Base-by-base conservation (phyloP, 352 stramenopile genomes). In the Thalassiosira exigua region DNA sequence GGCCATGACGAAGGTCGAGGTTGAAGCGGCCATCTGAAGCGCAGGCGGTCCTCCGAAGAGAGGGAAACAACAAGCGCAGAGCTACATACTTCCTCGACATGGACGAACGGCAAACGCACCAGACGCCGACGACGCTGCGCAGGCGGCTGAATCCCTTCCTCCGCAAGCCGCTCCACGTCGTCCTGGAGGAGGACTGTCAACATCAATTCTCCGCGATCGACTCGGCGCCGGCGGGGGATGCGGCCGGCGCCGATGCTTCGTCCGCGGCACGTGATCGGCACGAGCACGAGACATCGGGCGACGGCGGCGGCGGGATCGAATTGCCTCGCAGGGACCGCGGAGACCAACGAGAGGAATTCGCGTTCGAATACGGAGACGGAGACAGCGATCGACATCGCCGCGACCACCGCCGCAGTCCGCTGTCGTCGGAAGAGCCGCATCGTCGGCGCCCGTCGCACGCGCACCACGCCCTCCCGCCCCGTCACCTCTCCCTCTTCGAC, bases 401-500 rank as follows among this genome's bases (percentile, higher is more conserved):
- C n/a, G 30, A 72, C 29, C 27, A 71, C 57, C 21, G 59, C 27
- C n/a, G 50, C 59, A 59, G 36, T 33, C 39, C 22, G 52, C 51
- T 46, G 24, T 29, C 42, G 52, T 33, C 56, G 4, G 24, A 62
- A 62, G 19, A 32, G 24, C 12, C 51, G 19, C 41, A 59, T 39
- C 11, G 9, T 33, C 60, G 30, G 27, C 21, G 3, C 9, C 21
- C 12, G 7, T 21, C 36, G 9, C 19, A 58, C 29, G 21, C 39
- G 27, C 60, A 64, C 29, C 44, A 66, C 39, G 17, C 42, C 44
- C 57, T 21, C 29, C 66, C 58, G 48, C 66, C 57, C 46, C 76
- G 82, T 52, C 82, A 89, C 29, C 79, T 98, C 5, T 90, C 85
- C 29, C 90, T 97, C 30, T 97, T 97, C 70, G 95, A 97, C 67